Base-by-base conservation (phyloP, 2,329 filamentous ascomycete genomes). In the Aspergillus transmontanensis region DNA sequence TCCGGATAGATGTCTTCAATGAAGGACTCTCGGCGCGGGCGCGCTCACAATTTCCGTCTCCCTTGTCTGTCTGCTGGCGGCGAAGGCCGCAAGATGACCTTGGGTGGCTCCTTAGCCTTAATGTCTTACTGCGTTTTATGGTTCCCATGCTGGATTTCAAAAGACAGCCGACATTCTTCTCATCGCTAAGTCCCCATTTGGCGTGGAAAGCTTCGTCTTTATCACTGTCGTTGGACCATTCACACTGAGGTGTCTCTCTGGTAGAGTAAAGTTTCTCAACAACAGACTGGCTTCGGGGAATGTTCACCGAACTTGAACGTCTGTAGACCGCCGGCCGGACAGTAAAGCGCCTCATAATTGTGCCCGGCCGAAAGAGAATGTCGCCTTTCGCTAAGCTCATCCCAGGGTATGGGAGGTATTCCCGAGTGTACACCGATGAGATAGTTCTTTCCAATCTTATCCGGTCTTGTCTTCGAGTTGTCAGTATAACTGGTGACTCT, bases 261-360 rank as follows among this genome's bases (percentile, higher is more conserved):
- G 30, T 59, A n/a, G 57, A 53, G 9, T 34, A 34, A 34, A 12
- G n/a, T 12, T 55, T 39, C 23, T 51, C 34, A 19, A 23, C 23
- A 28, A 32, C 14, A n/a, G 48, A 36, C 39, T 62, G 30, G 36
- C 28, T 34, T 23, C 19, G 23, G n/a, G 46, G 50, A 16, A 69
- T 23, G 41, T 55, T 78, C 53, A 83, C 70, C 67, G 89, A 91
- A 45, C 82, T 83, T 1, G 91, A 90, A 62, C 90, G 87, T 69
- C 89, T 91, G 43, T 87, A 86, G 73, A 96, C 94, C 55, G 90
- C 90, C 68, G 86, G 90, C 16, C 91, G 86, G 72, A 92, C 89
- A 77, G 92, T 96, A 66, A 97, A 85, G 75, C 94, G 96, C 58
- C 93, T 87, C 81, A 97, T 96, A 73, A 97, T 87, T 0, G 91